Conservation (phyloP, 179 eudicot genomes). For the Vitellaria paradoxa region DNA sequence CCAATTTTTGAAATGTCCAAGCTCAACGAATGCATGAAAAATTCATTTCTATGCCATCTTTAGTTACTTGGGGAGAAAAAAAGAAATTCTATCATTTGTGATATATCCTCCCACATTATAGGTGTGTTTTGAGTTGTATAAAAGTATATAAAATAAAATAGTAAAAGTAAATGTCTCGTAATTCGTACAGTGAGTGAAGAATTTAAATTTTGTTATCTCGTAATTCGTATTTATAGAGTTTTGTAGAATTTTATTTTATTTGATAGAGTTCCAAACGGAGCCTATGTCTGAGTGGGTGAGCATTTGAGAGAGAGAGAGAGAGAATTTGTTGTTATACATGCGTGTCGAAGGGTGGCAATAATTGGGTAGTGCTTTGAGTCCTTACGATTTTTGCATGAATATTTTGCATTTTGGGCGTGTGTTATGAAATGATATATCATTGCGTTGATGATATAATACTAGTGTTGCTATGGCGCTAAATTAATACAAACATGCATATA, state of each 20-base stretch:
- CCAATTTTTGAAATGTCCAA: background rate
- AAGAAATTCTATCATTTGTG: background rate
- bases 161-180: too few relatives aligned
- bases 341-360: background rate
- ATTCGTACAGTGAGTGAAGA: too few relatives aligned
- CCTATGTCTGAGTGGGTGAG: background rate
- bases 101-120: background rate
- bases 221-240: too few relatives aligned
- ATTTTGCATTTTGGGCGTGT: background rate
- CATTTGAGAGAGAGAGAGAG: background rate
- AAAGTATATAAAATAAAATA: too few relatives aligned
- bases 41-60: background rate
- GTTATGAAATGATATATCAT: background rate
- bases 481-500: too few relatives aligned
- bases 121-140: too few relatives aligned
- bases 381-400: background rate
- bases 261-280: too few relatives aligned
- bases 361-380: background rate
- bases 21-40: background rate
- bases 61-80: background rate
- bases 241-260: too few relatives aligned
- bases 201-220: too few relatives aligned
- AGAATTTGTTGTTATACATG: background rate
- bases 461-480: too few relatives aligned
- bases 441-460: background rate